Evolutionary conservation across 2,329 filamentous ascomycete species (phyloP).

Genomic region (Aureobasidium sp.): DNA sequence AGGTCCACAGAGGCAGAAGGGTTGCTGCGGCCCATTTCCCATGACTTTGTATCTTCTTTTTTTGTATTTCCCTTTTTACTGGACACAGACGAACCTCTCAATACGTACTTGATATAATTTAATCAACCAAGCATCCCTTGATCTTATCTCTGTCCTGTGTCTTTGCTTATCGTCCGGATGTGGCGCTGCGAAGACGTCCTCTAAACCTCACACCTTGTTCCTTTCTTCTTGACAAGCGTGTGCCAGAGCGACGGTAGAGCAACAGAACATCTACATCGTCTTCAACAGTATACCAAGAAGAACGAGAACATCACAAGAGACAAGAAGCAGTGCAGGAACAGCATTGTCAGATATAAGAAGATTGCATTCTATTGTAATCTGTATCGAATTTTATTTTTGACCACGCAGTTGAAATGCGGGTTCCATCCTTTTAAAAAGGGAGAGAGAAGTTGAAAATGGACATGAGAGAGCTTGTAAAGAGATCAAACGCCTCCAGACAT

Average conservation of each 20-base stretch:
- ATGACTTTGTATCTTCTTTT: neutral
- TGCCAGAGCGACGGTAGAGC: neutral
- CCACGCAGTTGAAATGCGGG: conserved; percentile 15
- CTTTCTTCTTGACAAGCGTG: neutral
- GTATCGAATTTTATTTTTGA: conserved; percentile 2
- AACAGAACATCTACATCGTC: neutral
- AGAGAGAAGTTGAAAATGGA: neutral
- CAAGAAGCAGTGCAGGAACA: neutral
- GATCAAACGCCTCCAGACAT: conserved; percentile 1
- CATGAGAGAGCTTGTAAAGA: neutral
- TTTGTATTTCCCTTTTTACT: neutral
- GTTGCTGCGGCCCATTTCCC: neutral
- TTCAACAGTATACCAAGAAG: neutral
- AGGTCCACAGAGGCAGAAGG: neutral
- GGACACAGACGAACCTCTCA: neutral
- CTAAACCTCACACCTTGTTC: too few species aligned
- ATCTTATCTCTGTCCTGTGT: neutral
- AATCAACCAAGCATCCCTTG: neutral
- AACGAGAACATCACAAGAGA: neutral
- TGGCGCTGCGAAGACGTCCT: too few species aligned
- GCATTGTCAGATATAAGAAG: neutral
- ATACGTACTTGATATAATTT: neutral
- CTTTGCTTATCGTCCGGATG: neutral
- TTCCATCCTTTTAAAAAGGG: conserved; percentile 1
- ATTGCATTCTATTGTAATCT: conserved; percentile 4